phyloP scores from a whole-genome alignment of 257 asterid genomes.

The Anisodus tanguticus region DNA sequence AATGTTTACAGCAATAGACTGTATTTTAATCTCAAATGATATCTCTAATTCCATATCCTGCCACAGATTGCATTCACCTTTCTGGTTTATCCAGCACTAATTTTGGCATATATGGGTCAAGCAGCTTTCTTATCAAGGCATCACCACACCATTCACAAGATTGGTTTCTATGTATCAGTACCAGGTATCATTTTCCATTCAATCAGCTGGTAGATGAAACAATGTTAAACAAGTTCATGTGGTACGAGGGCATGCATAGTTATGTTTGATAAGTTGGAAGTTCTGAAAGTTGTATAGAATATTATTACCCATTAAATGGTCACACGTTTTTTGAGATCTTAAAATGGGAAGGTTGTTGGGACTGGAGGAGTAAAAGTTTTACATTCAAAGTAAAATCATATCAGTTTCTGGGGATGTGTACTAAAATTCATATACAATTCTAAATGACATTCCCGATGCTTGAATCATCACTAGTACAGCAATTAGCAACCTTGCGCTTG shows the following conservation, averaged over 20 bases:
- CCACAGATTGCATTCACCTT: conserved; percentile 95
- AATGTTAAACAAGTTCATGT: not conserved
- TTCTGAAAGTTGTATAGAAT: conserved; percentile 20
- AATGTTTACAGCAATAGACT: not conserved
- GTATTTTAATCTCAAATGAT: not conserved
- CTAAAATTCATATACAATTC: not conserved
- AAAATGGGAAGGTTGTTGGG: not conserved
- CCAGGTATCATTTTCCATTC: conserved; percentile 61
- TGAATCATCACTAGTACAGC: not conserved
- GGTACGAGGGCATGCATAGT: not conserved
- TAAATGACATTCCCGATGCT: not conserved
- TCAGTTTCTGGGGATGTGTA: conserved; percentile 14
- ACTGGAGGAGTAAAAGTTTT: not conserved
- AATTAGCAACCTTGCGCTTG: not conserved
- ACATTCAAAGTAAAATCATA: not conserved
- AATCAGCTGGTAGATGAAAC: not conserved
- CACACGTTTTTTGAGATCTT: not conserved
- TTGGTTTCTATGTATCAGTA: conserved; percentile 89
- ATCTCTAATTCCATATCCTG: conserved; percentile 26
- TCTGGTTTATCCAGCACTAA: conserved; percentile 91
- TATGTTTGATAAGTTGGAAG: not conserved
- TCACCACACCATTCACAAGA: conserved; percentile 71
- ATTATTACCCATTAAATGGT: not conserved
- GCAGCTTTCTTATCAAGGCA: conserved; percentile 91
- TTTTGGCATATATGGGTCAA: conserved; percentile 97